A percentile compares a stretch with the other conserved stretches of the same genome.
These are phyloP conservation scores for Xylariomycetidae sp. DNA, from an alignment of 2,329 filamentous ascomycete genomes.

Conservation along the genomic window DNA sequence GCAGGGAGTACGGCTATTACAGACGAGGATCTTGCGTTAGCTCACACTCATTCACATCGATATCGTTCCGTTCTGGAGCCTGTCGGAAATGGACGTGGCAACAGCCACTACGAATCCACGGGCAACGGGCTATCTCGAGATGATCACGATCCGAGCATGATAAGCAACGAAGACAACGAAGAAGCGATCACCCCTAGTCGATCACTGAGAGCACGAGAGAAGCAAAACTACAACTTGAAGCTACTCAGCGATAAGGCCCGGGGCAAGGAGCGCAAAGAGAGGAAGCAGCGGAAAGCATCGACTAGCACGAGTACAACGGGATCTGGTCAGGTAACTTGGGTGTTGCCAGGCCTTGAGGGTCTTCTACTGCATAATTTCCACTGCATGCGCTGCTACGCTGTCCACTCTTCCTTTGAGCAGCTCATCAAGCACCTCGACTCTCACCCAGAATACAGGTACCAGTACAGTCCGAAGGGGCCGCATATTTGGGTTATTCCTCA, in stretches of 20 bases:
- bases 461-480: slow-evolving; percentile 11
- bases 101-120: no score
- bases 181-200: slow-evolving; percentile 47
- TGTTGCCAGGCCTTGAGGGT: slow-evolving; percentile 38
- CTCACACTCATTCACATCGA: no score
- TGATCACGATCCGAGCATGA: slow-evolving; percentile 15
- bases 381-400: slow-evolving; percentile 45
- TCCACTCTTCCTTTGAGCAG: slow-evolving; percentile 40
- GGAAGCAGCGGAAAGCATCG: slow-evolving; percentile 31
- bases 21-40: slow-evolving; percentile 37
- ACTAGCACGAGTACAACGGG: no score
- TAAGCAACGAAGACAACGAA: slow-evolving; percentile 30
- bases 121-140: slow-evolving; percentile 17
- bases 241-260: slow-evolving; percentile 51
- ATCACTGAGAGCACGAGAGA: slow-evolving; percentile 41
- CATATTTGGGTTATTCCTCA: slow-evolving; percentile 21
- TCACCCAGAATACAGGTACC: slow-evolving; percentile 41
- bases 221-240: slow-evolving; percentile 55
- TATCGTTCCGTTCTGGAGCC: no score
- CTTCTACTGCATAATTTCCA: slow-evolving; percentile 42
- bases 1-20: slow-evolving; percentile 14
- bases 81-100: no score
- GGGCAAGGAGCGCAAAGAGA: slow-evolving; percentile 42
- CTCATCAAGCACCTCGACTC: slow-evolving; percentile 43
- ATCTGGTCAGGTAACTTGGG: slow-evolving; percentile 37